These are phyloP conservation scores for Auriscalpium orientale DNA, from an alignment of 768 basidiomycete species.

Conservation along the genomic window DNA sequence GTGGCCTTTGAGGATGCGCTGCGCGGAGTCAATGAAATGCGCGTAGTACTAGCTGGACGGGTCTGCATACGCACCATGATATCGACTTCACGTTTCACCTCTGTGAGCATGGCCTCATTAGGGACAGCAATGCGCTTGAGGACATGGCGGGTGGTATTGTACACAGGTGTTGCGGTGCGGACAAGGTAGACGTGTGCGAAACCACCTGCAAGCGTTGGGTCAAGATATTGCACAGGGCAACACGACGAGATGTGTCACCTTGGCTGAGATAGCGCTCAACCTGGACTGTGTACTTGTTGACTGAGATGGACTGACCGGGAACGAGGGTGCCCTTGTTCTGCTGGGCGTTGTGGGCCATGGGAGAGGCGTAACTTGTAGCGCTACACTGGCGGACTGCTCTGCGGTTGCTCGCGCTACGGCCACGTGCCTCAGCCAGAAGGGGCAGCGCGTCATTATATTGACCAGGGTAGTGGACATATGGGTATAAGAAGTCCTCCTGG, in stretches of 20 bases:
- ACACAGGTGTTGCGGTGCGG: slow-evolving; percentile 75
- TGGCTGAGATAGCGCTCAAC: slow-evolving; percentile 95
- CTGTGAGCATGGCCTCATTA: slow-evolving; percentile 81
- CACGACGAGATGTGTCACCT: slow-evolving; percentile 42
- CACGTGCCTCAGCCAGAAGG: too few relatives aligned
- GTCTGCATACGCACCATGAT: slow-evolving; percentile 72
- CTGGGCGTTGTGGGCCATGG: slow-evolving; percentile 33
- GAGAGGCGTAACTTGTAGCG: slow-evolving; percentile 1
- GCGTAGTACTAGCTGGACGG: neutral
- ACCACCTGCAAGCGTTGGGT: slow-evolving; percentile 54
- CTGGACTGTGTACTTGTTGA: slow-evolving; percentile 84
- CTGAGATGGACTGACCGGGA: slow-evolving; percentile 80
- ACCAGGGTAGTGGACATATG: too few relatives aligned
- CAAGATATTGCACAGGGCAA: slow-evolving; percentile 1
- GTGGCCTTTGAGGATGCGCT: slow-evolving; percentile 88
- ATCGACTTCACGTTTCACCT: slow-evolving; percentile 96
- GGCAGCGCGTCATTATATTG: too few relatives aligned
- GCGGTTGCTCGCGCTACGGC: too few relatives aligned
- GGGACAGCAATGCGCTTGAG: slow-evolving; percentile 93
- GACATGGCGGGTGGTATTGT: slow-evolving; percentile 91
- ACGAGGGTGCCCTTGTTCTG: slow-evolving; percentile 63
- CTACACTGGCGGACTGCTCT: neutral
- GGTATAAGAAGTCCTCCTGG: too few relatives aligned
- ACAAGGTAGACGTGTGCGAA: slow-evolving; percentile 99
- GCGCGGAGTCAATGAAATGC: slow-evolving; percentile 5